Percentiles rank a stretch among this genome's conserved stretches.
Evolutionary conservation across 345 rosid genomes (phyloP).

Genomic region (Aquilaria sinensis): DNA sequence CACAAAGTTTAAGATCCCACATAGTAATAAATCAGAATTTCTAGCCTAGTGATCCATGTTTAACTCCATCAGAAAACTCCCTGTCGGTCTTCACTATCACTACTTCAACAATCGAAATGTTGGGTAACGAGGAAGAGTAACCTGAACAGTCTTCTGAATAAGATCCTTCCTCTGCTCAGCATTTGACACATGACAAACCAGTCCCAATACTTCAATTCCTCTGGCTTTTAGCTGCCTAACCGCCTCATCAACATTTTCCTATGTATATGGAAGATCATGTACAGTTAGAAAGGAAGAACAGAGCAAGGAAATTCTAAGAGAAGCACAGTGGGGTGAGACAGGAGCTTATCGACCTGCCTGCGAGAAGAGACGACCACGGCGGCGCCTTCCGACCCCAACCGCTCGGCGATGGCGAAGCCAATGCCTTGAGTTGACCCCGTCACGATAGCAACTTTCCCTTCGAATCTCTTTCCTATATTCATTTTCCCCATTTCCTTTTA

Average conservation of each 20-base stretch:
- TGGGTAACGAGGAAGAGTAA: constrained; percentile 5
- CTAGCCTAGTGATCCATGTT: neutral
- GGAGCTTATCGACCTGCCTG: constrained; percentile 37
- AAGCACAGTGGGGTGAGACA: too few species aligned
- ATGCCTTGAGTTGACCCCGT: constrained; percentile 97
- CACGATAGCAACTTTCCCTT: constrained; percentile 81
- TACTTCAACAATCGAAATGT: neutral
- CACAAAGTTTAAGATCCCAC: neutral
- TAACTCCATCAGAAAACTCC: neutral
- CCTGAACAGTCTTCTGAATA: constrained; percentile 60
- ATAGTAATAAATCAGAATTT: neutral
- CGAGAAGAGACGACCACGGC: constrained; percentile 69
- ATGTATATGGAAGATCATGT: constrained; percentile 1
- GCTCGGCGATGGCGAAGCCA: constrained; percentile 68
- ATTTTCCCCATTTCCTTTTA: constrained; percentile 11
- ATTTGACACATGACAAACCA: constrained; percentile 86
- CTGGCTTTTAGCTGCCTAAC: constrained; percentile 52
- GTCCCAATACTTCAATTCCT: constrained; percentile 71
- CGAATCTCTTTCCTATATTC: constrained; percentile 44
- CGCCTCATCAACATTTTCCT: constrained; percentile 88
- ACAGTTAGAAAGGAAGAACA: neutral
- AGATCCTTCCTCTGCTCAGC: constrained; percentile 72
- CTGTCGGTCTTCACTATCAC: neutral
- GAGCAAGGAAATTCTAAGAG: neutral
- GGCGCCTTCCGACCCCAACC: constrained; percentile 81